These are phyloP conservation scores for Smallanthus sonchifolius DNA, from an alignment of 129 eudicot species.

Conservation along the genomic window DNA sequence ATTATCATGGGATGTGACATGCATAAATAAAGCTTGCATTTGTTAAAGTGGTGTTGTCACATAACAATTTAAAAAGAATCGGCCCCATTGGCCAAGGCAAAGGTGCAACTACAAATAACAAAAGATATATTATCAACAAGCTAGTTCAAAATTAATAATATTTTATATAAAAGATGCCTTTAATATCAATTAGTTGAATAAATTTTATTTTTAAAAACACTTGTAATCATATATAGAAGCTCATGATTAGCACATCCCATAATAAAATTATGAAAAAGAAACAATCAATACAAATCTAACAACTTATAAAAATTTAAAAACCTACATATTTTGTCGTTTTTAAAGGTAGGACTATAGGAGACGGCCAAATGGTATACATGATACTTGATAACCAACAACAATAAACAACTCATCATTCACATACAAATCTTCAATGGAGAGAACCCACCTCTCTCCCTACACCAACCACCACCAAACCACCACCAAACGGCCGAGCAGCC, in stretches of 20 bases:
- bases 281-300: conserved; percentile 5
- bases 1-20: conserved; percentile 31
- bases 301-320: not conserved
- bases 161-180: not conserved
- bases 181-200: not conserved
- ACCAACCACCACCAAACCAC: conserved; percentile 35
- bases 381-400: conserved; percentile 16
- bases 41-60: conserved; percentile 38
- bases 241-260: not conserved
- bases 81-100: conserved; percentile 24
- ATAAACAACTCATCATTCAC: conserved; percentile 10
- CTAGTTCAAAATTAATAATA: not conserved
- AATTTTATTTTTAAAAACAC: not conserved
- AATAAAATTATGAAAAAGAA: conserved; percentile 3
- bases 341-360: not conserved
- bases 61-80: conserved; percentile 13
- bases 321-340: conserved; percentile 14
- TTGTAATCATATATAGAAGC: not conserved
- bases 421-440: conserved; percentile 40
- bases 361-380: conserved; percentile 27
- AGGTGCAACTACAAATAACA: conserved; percentile 12
- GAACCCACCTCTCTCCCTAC: conserved; percentile 43
- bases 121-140: not conserved
- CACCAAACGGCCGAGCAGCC: conserved; percentile 29
- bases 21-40: conserved; percentile 25